These are phyloP conservation scores for Amaranthus hypochondriacus DNA, from an alignment of 148 eudicot genomes.

Conservation along the genomic window DNA sequence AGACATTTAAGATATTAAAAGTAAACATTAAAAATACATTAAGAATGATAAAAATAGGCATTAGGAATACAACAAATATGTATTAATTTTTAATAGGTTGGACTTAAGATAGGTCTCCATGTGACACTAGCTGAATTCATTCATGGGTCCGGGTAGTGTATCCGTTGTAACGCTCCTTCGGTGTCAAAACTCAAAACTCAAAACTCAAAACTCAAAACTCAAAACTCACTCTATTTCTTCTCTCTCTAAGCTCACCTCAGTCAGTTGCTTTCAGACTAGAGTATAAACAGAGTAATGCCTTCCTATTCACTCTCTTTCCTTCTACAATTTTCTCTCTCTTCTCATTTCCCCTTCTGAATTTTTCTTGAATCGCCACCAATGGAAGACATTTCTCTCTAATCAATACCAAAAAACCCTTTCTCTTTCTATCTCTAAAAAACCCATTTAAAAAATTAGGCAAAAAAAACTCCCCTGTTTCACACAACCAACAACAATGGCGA, in stretches of 20 bases:
- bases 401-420: not conserved
- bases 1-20: no score
- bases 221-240: not conserved
- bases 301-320: not conserved
- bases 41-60: no score
- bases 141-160: not conserved
- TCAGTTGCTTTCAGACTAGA: slow-evolving; percentile 12
- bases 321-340: not conserved
- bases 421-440: slow-evolving; percentile 4
- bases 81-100: no score
- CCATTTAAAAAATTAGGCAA: not conserved
- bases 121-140: no score
- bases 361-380: not conserved
- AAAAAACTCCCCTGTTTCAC: not conserved
- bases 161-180: slow-evolving; percentile 32
- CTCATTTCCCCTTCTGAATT: not conserved
- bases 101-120: no score
- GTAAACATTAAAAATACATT: no score
- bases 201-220: no score
- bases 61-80: no score
- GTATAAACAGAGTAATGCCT: not conserved
- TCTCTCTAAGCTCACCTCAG: slow-evolving; percentile 10
- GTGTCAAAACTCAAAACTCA: not conserved
- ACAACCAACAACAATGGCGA: slow-evolving; percentile 35
- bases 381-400: not conserved